Base-by-base conservation (phyloP, 257 asterid genomes). In the Gardenia jasminoides region DNA sequence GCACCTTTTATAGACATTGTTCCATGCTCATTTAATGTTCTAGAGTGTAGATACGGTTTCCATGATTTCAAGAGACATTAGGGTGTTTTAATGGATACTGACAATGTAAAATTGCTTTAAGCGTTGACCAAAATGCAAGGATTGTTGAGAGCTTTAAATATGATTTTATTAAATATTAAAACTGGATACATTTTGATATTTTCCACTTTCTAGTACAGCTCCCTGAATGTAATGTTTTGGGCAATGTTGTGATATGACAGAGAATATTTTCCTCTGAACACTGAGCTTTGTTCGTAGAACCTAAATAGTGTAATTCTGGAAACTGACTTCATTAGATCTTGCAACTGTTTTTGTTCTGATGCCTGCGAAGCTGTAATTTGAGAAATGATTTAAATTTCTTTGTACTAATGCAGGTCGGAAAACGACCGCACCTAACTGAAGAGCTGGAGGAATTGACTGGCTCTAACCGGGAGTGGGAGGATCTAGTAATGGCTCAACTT, bases 401-500 rank as follows among this genome's bases (percentile, higher is more conserved):
- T 76, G 72, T 17, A 77, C 70, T 1, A 24, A 56, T 39, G 79
- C 83, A 88, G 91, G 70, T 47, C 69, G 91, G 88, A 75, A 81
- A 79, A 74, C 82, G 91, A 7, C 88, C 91, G 1, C 79, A 58
- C 46, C 75, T 80, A 69, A 80, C 74, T 19, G 77, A 72, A 70
- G 84, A 85, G 72, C 83, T 87, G 61, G 89, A 85, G 65, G 82
- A 80, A 43, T 75, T 86, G 39, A 65, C 71, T 12, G 75, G 66
- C 75, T 74, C 84, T 30, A 50, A 46, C 11, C 10, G 13, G 54
- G 81, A 76, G 24, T 11, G 70, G 24, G 86, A 71, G 28, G 68
- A 50, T 70, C 70, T 74, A 47, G 54, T 68, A 20, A 54, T 47
- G 56, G 31, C 77, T 81, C 48, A 74, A 5, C 43, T 69, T 48